Evolutionary conservation across 2,329 filamentous ascomycete genomes (phyloP), one percentile per base, ranked within the genome.

Genomic region (Diaporthe sp.): DNA sequence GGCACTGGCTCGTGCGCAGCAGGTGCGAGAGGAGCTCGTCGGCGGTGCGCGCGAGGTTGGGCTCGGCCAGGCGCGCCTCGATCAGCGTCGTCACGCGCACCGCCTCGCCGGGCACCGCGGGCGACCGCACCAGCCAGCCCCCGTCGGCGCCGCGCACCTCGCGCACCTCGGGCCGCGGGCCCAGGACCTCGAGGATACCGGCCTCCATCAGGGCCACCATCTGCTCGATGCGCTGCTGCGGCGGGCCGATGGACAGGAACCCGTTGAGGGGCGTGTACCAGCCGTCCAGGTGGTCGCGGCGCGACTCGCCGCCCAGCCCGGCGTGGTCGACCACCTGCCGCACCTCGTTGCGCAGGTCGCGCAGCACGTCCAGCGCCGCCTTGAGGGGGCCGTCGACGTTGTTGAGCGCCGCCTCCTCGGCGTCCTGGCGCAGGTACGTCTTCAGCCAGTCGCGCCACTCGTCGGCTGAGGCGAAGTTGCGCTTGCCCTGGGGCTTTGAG

Each of bases 321-420:
- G 28, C 39, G 39, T 72, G 70, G 55, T 72, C 70, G 37, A 72
- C 70, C 4, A 60, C 25, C 31, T 49, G 39, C 6, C 70, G 70
- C n/a, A 72, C 31, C 70, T 72, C 70, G 70, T 72, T 72, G 37
- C 70, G 51, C 70, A 72, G 51, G 39, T 72, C 70, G n/a, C 70
- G 70, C 20, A 72, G 39, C 10, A 72, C 25, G 53, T 72, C 70
- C n/a, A 72, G 53, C 3, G 70, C 25, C 4, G 70, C 53, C 53
- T 72, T 72, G 37, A 72, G 57, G 1, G 70, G 70, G 9, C 70
- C 70, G 4, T 60, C 39, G 15, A 37, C 55, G 55, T 72, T 72
- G 25, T 39, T 39, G 13, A 61, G 70, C 17, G 51, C 57, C 2
- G 51, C 70, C 25, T 72, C 53, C 57, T 61, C 53, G 4, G 53